Evolutionary conservation across 2,329 filamentous ascomycete species (phyloP), one percentile per base, ranked within the genome.

Genomic region (Diplodia seriata): DNA sequence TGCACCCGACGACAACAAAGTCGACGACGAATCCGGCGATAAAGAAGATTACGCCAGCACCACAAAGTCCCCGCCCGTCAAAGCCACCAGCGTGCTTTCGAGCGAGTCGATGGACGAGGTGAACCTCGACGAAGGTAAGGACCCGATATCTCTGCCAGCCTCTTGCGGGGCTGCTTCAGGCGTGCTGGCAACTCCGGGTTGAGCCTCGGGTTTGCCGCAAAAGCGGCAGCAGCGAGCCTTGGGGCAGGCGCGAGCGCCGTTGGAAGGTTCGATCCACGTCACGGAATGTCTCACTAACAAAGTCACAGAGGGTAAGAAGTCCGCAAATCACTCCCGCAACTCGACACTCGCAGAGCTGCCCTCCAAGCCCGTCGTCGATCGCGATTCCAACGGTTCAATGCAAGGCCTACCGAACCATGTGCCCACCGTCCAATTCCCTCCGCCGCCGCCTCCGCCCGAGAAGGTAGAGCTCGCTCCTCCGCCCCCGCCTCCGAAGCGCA

Each of bases 371-470:
- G 11, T 47, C 8, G 56, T 47, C 18, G 54, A 51, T 36, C 59
- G 51, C 33, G 56, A 64, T 56, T 66, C 66, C 70, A 61, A 63
- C 68, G 50, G 49, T 55, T 67, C 68, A 40, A 73, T 83, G 88
- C 88, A 89, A 78, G 92, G 91, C 72, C 86, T 95, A 65, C 89
- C 91, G 49, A 90, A 87, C 67, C 88, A 86, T 55, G 84, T 95
- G 62, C 90, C 91, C 43, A 85, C 91, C 38, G 87, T 92, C 75
- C 79, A 81, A 67, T 78, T 76, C 26, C 79, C 77, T 40, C 76
- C 76, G 33, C 80, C 79, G 15, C 80, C 77, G 70, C 77, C 71
- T 68, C 74, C 73, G 59, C 76, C 69, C 68, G 40, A 38, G 31
- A 63, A 63, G n/a, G 75, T 70, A 49, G 74, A 70, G 70, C 74